Evolutionary conservation across 2,329 filamentous ascomycete species (phyloP), one percentile per base, ranked within the genome.

Genomic region (Diaporthe capsici): DNA sequence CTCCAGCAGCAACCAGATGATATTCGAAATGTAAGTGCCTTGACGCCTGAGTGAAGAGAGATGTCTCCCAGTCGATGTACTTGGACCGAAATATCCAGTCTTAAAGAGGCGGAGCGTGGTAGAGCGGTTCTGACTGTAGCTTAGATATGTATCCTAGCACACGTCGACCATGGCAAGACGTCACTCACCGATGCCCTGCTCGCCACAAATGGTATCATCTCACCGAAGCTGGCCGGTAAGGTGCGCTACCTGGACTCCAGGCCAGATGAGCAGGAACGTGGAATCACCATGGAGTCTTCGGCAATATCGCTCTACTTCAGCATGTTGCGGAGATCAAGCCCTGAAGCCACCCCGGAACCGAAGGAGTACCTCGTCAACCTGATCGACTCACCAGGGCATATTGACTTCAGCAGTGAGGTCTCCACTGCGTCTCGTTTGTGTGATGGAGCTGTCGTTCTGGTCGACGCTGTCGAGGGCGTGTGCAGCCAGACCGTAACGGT

Each of bases 241-340:
- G 97, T 99, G 85, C 94, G 97, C 79, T 99, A 98, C 82, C 92
- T 99, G 76, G 97, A 99, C 86, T 98, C 97, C 31, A 90, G 97
- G 58, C 96, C 96, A 1, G 97, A 99, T 85, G 97, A 99, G 84
- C 97, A 99, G 85, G 90, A 94, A 22, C 93, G 97, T 78, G 97
- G 97, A 74, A 99, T 99, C 82, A 99, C 97, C n/a, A 99, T 99
- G 97, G 97, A 99, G 84, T 98, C 97, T 0, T 98, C 96, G 8
- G 97, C 97, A 77, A 99, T 99, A 78, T 98, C 97, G 0, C 88
- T 99, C 47, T 97, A 94, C 85, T 99, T 99, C 84, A 97, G 96
- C 49, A 95, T 98, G 90, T 87, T 98, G 72, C 91, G 96, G 79
- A 91, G 95, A 79, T 87, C 91, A 51, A 88, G 90, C 2, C 92